Percentiles rank a stretch among this genome's conserved stretches.
These are phyloP conservation scores for Babesia sp. DNA, from an alignment of 169 alveolate species.

Conservation along the genomic window DNA sequence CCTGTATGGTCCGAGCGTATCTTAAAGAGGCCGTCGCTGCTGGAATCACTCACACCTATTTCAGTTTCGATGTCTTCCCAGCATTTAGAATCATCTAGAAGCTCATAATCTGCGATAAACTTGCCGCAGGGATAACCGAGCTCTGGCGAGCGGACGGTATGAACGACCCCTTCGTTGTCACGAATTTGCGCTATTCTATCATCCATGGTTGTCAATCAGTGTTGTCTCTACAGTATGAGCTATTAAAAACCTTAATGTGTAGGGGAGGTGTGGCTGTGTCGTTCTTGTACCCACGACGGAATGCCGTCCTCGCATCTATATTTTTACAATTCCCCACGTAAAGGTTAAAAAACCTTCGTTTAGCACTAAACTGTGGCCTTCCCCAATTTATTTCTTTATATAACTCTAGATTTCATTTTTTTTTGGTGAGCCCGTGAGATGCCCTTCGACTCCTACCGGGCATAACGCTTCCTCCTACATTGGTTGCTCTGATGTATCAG, in stretches of 20 bases:
- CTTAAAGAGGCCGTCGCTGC: slow-evolving; percentile 17
- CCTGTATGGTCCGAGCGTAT: slow-evolving; percentile 24
- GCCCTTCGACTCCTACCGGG: too few relatives aligned
- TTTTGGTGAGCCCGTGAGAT: too few relatives aligned
- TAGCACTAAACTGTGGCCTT: too few relatives aligned
- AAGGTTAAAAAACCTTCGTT: too few relatives aligned
- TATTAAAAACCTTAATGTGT: not conserved
- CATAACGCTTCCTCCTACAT: too few relatives aligned
- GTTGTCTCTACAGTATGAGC: not conserved
- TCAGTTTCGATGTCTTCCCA: slow-evolving; percentile 43
- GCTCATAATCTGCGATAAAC: slow-evolving; percentile 21
- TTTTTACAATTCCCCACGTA: too few relatives aligned
- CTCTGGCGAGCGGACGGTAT: slow-evolving; percentile 25
- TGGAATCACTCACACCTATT: not conserved
- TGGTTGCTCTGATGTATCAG: too few relatives aligned
- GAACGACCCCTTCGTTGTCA: slow-evolving; percentile 57
- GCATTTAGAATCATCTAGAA: slow-evolving; percentile 28
- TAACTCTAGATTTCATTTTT: too few relatives aligned
- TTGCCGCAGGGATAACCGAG: slow-evolving; percentile 52
- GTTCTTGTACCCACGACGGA: too few relatives aligned
- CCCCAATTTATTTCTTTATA: too few relatives aligned
- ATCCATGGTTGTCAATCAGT: not conserved
- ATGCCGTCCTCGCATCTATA: too few relatives aligned
- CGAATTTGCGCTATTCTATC: not conserved
- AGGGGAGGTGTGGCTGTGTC: not conserved